Percentiles rank a stretch among this genome's conserved stretches.
Conservation (phyloP, 164 flowering plant species). For the Paratinospora sagittata region DNA sequence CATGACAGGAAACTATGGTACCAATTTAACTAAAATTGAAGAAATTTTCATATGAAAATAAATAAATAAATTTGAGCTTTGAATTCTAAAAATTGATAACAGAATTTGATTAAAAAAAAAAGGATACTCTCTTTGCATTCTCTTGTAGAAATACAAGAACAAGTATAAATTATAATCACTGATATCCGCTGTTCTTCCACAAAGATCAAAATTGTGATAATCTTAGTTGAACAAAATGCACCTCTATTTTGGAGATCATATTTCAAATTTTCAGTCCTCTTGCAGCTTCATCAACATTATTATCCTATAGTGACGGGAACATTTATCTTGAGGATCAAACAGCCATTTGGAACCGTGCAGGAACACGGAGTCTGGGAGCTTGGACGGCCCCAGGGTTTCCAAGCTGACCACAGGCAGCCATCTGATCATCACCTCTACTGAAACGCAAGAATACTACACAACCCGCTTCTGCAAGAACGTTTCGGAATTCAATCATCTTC, state of each 20-base stretch:
- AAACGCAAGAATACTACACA: constrained; percentile 58
- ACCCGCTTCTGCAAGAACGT: constrained; percentile 70
- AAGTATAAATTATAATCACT: neutral
- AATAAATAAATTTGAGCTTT: neutral
- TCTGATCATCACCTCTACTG: constrained; percentile 90
- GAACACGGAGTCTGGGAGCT: constrained; percentile 71
- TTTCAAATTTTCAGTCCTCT: neutral
- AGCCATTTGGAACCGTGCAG: constrained; percentile 47
- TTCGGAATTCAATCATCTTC: constrained; percentile 77
- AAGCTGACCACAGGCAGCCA: constrained; percentile 99
- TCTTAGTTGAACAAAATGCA: neutral
- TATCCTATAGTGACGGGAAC: neutral
- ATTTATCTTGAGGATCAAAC: constrained; percentile 10
- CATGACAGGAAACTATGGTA: too few species aligned
- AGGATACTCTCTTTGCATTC: neutral
- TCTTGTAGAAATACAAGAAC: neutral
- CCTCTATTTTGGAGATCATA: neutral
- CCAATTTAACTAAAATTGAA: too few species aligned
- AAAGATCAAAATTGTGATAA: neutral
- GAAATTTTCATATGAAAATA: neutral
- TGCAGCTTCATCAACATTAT: neutral
- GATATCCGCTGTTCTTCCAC: neutral
- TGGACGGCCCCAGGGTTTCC: constrained; percentile 79
- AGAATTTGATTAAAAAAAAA: neutral
- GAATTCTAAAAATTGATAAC: neutral